Base-by-base conservation (phyloP, 2,329 filamentous ascomycete species). In the Paracoccidioides lutzii region DNA sequence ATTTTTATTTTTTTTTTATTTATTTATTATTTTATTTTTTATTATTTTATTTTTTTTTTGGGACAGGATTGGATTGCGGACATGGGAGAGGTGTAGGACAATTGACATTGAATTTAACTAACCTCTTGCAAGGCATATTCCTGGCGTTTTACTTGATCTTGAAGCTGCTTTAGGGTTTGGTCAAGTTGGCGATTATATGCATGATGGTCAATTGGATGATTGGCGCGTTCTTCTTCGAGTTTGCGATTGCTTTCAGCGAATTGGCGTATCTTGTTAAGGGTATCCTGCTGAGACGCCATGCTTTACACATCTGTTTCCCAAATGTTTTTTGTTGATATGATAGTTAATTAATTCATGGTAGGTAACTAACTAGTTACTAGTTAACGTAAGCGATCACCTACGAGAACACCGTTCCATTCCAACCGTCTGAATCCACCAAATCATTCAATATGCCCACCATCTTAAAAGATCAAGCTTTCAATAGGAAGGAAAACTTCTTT, bases 121-220 rank as follows among this genome's bases (percentile, higher is more conserved):
- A 77, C 77, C 65, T 72, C 69, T 38, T 72, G 71, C 43, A 80
- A 59, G 8, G 74, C 73, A 58, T 69, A 66, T 59, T 77, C 73
- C 63, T 78, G 76, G 59, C 70, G 69, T 54, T 55, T 67, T 45
- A 79, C 71, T 63, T 72, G 75, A 55, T 71, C 69, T 65, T 86
- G 81, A 1, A 91, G 78, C 65, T 85, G 82, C 59, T 76, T 78
- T 46, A 90, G 65, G 1, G 87, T 88, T 54, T 80, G 78, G 56
- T 88, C 80, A 46, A 91, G 73, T 33, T 63, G 67, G 44, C 60
- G 63, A 28, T 68, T 65, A 59, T 73, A 72, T 14, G 62, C 61
- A 54, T 68, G 65, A 37, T 70, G 58, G 51, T 63, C 61, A 15
- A 65, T 62, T 33, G 62, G 54, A 48, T 61, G 66, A 8, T 67